Evolutionary conservation across 2,329 filamentous ascomycete genomes (phyloP).

Genomic region (Fusarium protoensiforme): DNA sequence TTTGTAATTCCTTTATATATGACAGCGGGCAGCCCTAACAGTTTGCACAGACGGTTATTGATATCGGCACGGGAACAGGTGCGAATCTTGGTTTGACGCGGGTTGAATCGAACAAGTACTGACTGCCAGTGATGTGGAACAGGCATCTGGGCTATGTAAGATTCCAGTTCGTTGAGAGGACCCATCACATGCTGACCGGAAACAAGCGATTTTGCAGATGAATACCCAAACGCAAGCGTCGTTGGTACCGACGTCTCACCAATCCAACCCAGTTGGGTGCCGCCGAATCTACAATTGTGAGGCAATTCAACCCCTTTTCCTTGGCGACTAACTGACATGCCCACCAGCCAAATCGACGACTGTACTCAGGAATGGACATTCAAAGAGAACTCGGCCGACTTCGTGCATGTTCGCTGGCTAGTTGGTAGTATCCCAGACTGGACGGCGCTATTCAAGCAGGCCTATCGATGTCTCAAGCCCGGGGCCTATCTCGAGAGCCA

Average conservation of each 20-base stretch:
- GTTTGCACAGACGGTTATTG: neutral
- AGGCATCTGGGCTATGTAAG: conserved; percentile 5
- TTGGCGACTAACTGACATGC: neutral
- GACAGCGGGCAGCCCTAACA: neutral
- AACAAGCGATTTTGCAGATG: neutral
- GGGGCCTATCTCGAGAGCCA: neutral
- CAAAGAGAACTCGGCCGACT: neutral
- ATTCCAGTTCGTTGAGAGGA: too few relatives aligned
- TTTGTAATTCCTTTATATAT: neutral
- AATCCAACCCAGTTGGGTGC: neutral
- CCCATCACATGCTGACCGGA: neutral
- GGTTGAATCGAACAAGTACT: neutral
- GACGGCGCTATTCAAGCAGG: neutral
- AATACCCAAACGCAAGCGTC: neutral
- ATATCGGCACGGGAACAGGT: conserved; percentile 6
- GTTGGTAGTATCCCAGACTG: neutral
- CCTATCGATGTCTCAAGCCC: neutral
- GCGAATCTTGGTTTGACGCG: neutral
- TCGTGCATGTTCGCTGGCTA: neutral
- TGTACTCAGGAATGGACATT: conserved; percentile 41
- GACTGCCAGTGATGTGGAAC: neutral
- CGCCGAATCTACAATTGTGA: neutral
- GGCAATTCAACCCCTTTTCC: too few relatives aligned
- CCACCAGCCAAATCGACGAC: conserved; percentile 39
- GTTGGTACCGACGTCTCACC: neutral